Evolutionary conservation across 2,329 filamentous ascomycete species (phyloP), one percentile per base, ranked within the genome.

Genomic region (Chrysoporthe puriensis): DNA sequence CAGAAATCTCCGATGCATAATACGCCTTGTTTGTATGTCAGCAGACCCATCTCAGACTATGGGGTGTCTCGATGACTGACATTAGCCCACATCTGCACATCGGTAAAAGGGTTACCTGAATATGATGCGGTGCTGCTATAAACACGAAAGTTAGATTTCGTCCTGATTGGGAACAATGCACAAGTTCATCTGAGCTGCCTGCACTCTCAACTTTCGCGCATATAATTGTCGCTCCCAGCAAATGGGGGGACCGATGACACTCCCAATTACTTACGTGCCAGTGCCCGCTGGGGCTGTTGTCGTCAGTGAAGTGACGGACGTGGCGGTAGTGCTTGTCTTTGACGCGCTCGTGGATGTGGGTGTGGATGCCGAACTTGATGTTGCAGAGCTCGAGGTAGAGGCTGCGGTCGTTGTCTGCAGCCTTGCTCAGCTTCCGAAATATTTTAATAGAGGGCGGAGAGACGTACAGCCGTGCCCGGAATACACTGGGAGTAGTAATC

Each of bases 21-120:
- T 82, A 86, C 66, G 74, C 76, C 59, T 61, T 7, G 26, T 32
- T 5, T 8, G 36, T 11, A n/a, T 21, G 18, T 61, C 8, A 61
- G 21, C 42, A 42, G 57, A 7, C 57, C 11, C n/a, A 3, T n/a
- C 54, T 56, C 16, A 34, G 43, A 26, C 43, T 8, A 14, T 16
- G 14, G 1, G 9, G 6, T 18, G 8, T 32, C 26, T 34, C 9
- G 26, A 16, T 9, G 21, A 18, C 59, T 32, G 66, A 75, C 76
- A 76, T 87, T 87, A 73, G 84, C 82, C 80, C 83, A 86, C 72
- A 83, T 77, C 64, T 80, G 75, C 61, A 85, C 82, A n/a, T 81
- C 83, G 11, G 74, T 69, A 74, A 85, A 87, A 18, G 84, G 84
- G 78, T 87, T 88, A 21, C 87, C 88, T 13, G 82, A 76, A 72